These are phyloP conservation scores for Aspergillus hiratsukae DNA, from an alignment of 2,329 filamentous ascomycete genomes.

Conservation along the genomic window DNA sequence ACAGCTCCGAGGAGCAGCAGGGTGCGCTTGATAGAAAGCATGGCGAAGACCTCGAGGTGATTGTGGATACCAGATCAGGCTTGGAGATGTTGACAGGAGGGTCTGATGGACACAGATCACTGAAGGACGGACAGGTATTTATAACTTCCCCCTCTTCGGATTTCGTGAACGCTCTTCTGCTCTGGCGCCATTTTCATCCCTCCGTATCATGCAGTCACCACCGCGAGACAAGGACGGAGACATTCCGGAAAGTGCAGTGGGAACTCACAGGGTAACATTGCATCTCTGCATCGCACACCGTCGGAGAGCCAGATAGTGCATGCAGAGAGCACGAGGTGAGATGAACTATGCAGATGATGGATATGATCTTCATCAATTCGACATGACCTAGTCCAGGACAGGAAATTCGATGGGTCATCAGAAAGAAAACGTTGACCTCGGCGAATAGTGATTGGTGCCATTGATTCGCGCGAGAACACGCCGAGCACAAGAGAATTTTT, in stretches of 20 bases:
- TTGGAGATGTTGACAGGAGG: neutral
- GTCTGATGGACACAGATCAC: neutral
- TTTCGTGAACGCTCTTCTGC: neutral
- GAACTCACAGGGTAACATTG: conserved; percentile 23
- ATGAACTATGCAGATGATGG: conserved; percentile 3
- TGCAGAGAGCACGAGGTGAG: neutral
- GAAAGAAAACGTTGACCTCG: neutral
- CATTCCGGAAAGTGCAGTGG: neutral
- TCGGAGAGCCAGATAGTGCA: conserved; percentile 11
- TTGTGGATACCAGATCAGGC: neutral
- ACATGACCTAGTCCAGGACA: neutral
- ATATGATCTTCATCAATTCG: neutral
- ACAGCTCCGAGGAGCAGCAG: conserved; percentile 20
- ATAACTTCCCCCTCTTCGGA: neutral
- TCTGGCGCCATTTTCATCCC: neutral
- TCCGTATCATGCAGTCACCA: neutral
- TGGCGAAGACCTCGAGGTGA: conserved; percentile 4
- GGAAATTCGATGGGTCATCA: conserved; percentile 5
- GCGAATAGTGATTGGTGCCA: neutral
- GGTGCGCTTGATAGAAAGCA: conserved; percentile 18
- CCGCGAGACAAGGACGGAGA: neutral
- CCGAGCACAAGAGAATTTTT: neutral
- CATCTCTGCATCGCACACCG: conserved; percentile 16
- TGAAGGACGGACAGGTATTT: conserved; percentile 3
- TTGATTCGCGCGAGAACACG: neutral